A percentile compares a stretch with the other conserved stretches of the same genome.
These are phyloP conservation scores for Eimeria acervulina DNA, from an alignment of 169 alveolate species.

Conservation along the genomic window DNA sequence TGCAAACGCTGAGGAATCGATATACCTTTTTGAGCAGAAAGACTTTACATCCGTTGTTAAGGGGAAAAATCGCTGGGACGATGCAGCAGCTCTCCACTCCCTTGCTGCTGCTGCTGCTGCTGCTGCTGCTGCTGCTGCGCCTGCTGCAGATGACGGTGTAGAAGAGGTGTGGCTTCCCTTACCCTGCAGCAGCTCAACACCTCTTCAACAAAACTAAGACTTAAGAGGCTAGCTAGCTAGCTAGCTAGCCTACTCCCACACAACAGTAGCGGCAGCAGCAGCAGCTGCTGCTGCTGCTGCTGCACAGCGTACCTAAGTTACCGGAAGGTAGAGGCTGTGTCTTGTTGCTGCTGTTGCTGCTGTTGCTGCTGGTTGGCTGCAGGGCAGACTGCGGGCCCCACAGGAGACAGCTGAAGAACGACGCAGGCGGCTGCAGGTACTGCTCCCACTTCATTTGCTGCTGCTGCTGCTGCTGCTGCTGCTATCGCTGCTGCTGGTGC, in stretches of 20 bases:
- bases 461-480: constrained; percentile 7
- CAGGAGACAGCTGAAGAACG: background rate
- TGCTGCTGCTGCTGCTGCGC: too few species aligned
- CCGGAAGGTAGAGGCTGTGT: too few species aligned
- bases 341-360: too few species aligned
- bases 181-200: background rate
- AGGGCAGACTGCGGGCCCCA: too few species aligned
- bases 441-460: too few species aligned
- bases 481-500: background rate
- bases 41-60: constrained; percentile 15
- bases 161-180: too few species aligned
- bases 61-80: background rate
- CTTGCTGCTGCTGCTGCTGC: constrained; percentile 42
- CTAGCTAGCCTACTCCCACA: too few species aligned
- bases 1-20: background rate
- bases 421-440: background rate
- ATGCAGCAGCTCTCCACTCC: background rate
- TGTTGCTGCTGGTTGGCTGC: too few species aligned
- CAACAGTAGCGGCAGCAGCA: background rate
- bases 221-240: too few species aligned
- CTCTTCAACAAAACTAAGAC: background rate
- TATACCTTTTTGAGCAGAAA: background rate
- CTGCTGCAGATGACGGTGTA: too few species aligned
- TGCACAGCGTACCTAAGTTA: too few species aligned
- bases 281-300: background rate